Evolutionary conservation across 202 grass and related monocot genomes (phyloP).

Genomic region (Panicum hallii): DNA sequence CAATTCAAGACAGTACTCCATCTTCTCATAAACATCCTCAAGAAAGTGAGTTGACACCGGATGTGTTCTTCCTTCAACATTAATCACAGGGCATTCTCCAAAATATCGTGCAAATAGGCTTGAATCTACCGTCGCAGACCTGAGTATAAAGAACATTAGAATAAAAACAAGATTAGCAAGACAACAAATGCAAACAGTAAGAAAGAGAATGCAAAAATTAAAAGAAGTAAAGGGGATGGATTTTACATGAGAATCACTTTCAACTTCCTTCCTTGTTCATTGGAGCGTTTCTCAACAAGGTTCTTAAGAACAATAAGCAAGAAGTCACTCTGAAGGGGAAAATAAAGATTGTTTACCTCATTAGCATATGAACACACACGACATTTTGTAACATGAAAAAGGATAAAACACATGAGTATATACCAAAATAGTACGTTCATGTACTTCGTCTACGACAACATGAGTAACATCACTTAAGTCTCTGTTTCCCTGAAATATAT

Average conservation of each 20-base stretch:
- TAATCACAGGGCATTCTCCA: slow-evolving; percentile 89
- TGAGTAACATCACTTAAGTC: slow-evolving; percentile 92
- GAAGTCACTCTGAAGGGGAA: slow-evolving; percentile 75
- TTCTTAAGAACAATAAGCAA: slow-evolving; percentile 88
- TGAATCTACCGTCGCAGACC: slow-evolving; percentile 96
- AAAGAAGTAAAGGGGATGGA: slow-evolving; percentile 18
- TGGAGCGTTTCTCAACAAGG: slow-evolving; percentile 80
- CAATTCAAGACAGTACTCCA: slow-evolving; percentile 82
- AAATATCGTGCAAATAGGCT: slow-evolving; percentile 93
- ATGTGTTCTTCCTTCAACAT: slow-evolving; percentile 96
- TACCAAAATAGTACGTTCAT: slow-evolving; percentile 98
- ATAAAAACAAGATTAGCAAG: slow-evolving; percentile 19
- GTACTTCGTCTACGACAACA: slow-evolving; percentile 97
- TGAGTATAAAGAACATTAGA: slow-evolving; percentile 48
- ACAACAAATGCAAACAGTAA: slow-evolving; percentile 16
- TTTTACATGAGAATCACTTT: slow-evolving; percentile 99
- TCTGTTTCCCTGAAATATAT: slow-evolving; percentile 77
- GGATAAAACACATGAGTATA: slow-evolving; percentile 39
- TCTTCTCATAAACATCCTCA: slow-evolving; percentile 95
- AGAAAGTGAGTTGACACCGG: slow-evolving; percentile 89
- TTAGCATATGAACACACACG: slow-evolving; percentile 41
- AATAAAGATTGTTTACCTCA: slow-evolving; percentile 42
- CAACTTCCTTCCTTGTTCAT: slow-evolving; percentile 61
- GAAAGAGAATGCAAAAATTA: slow-evolving; percentile 25
- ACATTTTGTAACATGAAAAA: slow-evolving; percentile 39